Evolutionary conservation across 768 basidiomycete genomes (phyloP).

Genomic region (Leccinum obscurum): DNA sequence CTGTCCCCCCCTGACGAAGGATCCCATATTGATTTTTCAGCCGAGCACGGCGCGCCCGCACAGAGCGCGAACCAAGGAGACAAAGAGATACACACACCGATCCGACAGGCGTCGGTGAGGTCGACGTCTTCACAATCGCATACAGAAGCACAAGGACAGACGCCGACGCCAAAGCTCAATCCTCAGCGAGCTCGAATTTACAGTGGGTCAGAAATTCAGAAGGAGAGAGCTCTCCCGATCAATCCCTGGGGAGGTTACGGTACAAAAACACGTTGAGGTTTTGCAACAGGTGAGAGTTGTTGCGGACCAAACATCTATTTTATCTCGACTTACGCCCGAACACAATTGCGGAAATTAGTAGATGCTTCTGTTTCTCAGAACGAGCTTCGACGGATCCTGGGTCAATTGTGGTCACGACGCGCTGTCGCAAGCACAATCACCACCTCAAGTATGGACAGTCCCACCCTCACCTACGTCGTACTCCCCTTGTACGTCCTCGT

Average conservation of each 20-base stretch:
- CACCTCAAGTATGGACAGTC: constrained; percentile 33
- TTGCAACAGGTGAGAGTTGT: constrained; percentile 69
- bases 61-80: neutral
- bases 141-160: too few relatives aligned
- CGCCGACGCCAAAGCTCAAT: too few relatives aligned
- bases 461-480: constrained; percentile 27
- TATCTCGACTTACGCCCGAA: constrained; percentile 10
- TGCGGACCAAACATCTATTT: neutral
- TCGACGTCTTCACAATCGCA: neutral
- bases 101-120: neutral
- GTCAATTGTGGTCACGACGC: constrained; percentile 61
- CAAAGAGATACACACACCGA: neutral
- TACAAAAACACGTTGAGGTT: constrained; percentile 73
- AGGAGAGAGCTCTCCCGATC: too few relatives aligned
- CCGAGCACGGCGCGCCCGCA: neutral
- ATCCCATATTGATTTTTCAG: constrained; percentile 1
- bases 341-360: too few relatives aligned
- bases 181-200: too few relatives aligned
- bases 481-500: constrained; percentile 25
- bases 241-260: too few relatives aligned
- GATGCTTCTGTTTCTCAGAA: constrained; percentile 79
- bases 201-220: too few relatives aligned
- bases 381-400: constrained; percentile 73
- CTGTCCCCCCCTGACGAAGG: neutral
- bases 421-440: constrained; percentile 37